Percentiles rank a stretch among this genome's conserved stretches.
phyloP scores from a whole-genome alignment of 106 monocot genomes.

The Agapanthus africanus region DNA sequence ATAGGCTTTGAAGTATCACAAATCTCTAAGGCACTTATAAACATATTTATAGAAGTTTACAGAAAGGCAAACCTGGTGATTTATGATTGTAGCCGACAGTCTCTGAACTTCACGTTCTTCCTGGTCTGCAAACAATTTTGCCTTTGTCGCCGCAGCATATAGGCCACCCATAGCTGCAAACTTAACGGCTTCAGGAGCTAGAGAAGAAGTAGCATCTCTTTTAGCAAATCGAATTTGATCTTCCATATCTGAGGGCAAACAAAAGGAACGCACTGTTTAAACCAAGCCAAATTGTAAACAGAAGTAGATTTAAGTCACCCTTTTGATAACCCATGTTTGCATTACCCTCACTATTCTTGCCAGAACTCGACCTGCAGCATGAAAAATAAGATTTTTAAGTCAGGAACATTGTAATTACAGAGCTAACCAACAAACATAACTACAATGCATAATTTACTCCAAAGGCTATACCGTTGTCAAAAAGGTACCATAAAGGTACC shows the following conservation, averaged over 20 bases:
- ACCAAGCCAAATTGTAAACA: background rate
- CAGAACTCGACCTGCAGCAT: slow-evolving; percentile 44
- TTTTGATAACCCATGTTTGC: slow-evolving; percentile 32
- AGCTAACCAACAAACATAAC: slow-evolving; percentile 4
- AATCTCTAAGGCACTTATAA: too few species aligned
- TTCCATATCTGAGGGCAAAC: slow-evolving; percentile 23
- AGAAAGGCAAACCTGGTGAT: slow-evolving; percentile 57
- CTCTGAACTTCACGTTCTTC: slow-evolving; percentile 98
- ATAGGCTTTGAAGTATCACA: too few species aligned
- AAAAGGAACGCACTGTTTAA: slow-evolving; percentile 1
- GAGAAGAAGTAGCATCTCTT: slow-evolving; percentile 15
- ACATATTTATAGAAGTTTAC: too few species aligned
- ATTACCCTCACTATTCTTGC: slow-evolving; percentile 25
- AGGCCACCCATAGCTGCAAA: slow-evolving; percentile 68
- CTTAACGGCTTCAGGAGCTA: slow-evolving; percentile 53
- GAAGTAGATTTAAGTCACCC: slow-evolving; percentile 20
- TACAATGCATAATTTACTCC: background rate
- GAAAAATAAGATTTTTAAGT: background rate
- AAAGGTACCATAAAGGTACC: too few species aligned
- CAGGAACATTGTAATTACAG: background rate
- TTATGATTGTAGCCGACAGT: slow-evolving; percentile 67
- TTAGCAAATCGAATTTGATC: slow-evolving; percentile 12
- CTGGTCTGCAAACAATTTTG: slow-evolving; percentile 97
- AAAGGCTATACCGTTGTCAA: too few species aligned
- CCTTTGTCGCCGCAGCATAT: slow-evolving; percentile 83